Conservation (phyloP, 2,329 filamentous ascomycete genomes). For the Curvularia spicifera region DNA sequence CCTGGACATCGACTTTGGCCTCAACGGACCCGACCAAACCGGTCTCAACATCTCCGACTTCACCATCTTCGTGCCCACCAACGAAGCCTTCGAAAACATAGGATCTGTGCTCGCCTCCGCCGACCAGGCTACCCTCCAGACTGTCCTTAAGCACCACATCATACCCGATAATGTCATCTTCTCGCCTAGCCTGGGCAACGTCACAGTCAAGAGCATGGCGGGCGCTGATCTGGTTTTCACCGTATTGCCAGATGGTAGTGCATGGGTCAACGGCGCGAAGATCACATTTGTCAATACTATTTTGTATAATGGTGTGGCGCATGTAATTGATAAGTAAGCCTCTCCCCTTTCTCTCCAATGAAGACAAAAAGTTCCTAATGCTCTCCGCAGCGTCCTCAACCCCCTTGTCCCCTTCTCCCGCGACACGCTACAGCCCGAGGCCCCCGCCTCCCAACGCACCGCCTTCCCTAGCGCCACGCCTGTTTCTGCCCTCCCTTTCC, state of each 20-base stretch:
- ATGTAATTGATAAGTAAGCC: slow-evolving; percentile 34
- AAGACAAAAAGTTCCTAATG: not conserved
- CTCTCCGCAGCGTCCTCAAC: slow-evolving; percentile 21
- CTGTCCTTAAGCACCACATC: slow-evolving; percentile 37
- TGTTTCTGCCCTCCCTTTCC: slow-evolving; percentile 26
- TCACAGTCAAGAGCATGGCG: slow-evolving; percentile 31
- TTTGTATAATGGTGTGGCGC: slow-evolving; percentile 35
- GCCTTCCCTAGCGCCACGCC: slow-evolving; percentile 32
- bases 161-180: slow-evolving; percentile 38
- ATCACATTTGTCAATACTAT: slow-evolving; percentile 35
- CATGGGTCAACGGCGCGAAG: slow-evolving; percentile 34
- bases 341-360: not conserved
- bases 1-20: slow-evolving; percentile 31
- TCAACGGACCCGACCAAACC: slow-evolving; percentile 17
- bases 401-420: slow-evolving; percentile 28
- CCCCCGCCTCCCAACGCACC: slow-evolving; percentile 26
- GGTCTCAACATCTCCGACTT: slow-evolving; percentile 61
- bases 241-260: slow-evolving; percentile 32
- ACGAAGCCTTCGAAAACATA: slow-evolving; percentile 73
- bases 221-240: slow-evolving; percentile 33
- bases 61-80: slow-evolving; percentile 79
- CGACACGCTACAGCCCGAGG: slow-evolving; percentile 24
- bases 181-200: slow-evolving; percentile 33
- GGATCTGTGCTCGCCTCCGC: slow-evolving; percentile 31
- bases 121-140: slow-evolving; percentile 28